Percentiles rank a stretch among this genome's conserved stretches.
Evolutionary conservation across 2,329 filamentous ascomycete species (phyloP).

Genomic region (Coniella lustricola): DNA sequence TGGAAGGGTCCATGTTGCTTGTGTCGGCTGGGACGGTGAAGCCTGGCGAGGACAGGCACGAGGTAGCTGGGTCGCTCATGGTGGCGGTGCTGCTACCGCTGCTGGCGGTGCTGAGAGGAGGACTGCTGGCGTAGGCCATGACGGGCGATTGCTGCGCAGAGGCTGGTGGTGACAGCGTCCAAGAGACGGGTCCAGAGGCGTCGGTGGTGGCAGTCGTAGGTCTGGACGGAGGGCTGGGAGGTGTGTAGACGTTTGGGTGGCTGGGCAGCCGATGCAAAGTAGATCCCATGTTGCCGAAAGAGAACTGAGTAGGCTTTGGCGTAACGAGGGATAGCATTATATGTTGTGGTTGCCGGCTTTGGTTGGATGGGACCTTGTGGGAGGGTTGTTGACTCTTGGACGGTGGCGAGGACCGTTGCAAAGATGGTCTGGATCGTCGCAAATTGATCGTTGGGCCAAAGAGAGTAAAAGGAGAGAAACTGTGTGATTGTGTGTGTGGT

Average conservation of each 20-base stretch:
- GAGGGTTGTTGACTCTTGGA: too few relatives aligned
- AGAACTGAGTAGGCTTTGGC: too few relatives aligned
- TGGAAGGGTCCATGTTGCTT: slow-evolving; percentile 9
- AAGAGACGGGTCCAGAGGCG: neutral
- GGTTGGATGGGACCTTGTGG: too few relatives aligned
- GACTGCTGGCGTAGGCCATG: too few relatives aligned
- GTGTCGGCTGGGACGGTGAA: slow-evolving; percentile 12
- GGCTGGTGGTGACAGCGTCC: neutral
- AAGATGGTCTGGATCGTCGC: too few relatives aligned
- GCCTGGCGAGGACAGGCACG: neutral
- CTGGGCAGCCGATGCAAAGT: neutral
- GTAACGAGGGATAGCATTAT: neutral
- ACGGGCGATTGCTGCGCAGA: neutral
- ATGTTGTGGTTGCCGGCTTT: neutral
- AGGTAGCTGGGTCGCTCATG: too few relatives aligned
- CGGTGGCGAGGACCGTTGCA: too few relatives aligned
- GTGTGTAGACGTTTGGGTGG: slow-evolving; percentile 8
- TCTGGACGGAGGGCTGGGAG: slow-evolving; percentile 9
- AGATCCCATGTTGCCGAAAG: slow-evolving; percentile 5
- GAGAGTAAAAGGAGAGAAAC: too few relatives aligned
- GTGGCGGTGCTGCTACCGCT: neutral
- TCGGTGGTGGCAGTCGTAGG: neutral
- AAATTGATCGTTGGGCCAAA: too few relatives aligned
- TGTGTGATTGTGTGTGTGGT: too few relatives aligned
- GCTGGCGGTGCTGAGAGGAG: slow-evolving; percentile 15